Conservation (phyloP, 2,329 filamentous ascomycete genomes). For the Phaeosphaeriaceae sp. region DNA sequence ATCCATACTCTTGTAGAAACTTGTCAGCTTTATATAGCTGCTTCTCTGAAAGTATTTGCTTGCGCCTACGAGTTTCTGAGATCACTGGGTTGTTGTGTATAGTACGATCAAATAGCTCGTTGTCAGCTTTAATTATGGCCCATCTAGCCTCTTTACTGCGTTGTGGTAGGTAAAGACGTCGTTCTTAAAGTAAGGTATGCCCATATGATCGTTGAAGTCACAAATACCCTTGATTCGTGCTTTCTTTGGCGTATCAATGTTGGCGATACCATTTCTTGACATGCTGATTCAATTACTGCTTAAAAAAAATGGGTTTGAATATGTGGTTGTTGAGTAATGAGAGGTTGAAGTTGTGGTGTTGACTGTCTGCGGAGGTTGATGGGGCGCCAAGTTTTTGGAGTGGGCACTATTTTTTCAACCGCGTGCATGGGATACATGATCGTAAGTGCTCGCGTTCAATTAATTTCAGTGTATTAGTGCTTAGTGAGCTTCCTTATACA, state of each 20-base stretch:
- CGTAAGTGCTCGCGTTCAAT: too few relatives aligned
- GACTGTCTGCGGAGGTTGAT: neutral
- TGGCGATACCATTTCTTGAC: neutral
- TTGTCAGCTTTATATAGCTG: slow-evolving; percentile 3
- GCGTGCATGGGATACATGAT: neutral
- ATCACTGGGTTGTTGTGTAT: slow-evolving; percentile 3
- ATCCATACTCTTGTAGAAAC: slow-evolving; percentile 10
- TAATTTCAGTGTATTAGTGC: too few relatives aligned
- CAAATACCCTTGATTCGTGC: neutral
- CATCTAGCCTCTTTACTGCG: neutral
- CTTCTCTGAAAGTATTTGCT: neutral
- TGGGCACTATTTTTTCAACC: neutral
- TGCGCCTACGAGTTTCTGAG: too few relatives aligned
- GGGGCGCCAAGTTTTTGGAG: neutral
- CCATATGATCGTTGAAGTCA: neutral
- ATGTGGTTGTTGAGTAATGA: neutral
- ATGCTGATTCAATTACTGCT: neutral
- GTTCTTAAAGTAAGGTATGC: neutral
- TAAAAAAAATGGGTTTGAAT: neutral
- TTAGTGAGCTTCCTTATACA: too few relatives aligned
- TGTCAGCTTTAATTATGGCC: slow-evolving; percentile 6
- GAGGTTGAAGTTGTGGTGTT: neutral
- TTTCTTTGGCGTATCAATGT: neutral
- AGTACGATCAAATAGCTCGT: neutral
- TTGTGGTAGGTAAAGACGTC: slow-evolving; percentile 4